Percentiles rank a stretch among this genome's conserved stretches.
Evolutionary conservation across 192 early-diverging fungal species (phyloP).

Genomic region (Coemansia sp.): DNA sequence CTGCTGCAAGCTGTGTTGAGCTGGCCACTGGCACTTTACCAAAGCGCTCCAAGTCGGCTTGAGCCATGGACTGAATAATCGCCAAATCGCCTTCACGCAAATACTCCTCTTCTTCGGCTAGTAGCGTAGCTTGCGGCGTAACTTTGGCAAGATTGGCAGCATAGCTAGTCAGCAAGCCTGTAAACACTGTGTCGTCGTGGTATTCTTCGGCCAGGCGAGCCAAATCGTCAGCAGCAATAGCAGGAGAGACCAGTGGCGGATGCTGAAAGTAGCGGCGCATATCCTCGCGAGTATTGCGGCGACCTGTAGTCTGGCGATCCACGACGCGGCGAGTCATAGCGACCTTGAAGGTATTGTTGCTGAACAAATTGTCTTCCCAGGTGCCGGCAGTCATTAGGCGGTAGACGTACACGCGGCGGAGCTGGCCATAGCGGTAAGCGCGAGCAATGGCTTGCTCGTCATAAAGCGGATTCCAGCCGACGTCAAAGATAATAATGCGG

Average conservation of each 20-base stretch:
- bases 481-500: conserved; percentile 72
- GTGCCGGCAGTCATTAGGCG: conserved; percentile 62
- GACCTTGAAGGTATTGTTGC: conserved; percentile 75
- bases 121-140: conserved; percentile 38
- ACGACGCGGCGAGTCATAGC: conserved; percentile 68
- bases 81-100: conserved; percentile 11
- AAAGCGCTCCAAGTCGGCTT: conserved; percentile 27
- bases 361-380: conserved; percentile 64
- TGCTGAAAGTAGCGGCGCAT: conserved; percentile 59
- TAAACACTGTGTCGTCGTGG: conserved; percentile 30
- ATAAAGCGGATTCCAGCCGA: conserved; percentile 80
- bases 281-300: conserved; percentile 47
- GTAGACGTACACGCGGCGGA: conserved; percentile 70
- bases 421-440: conserved; percentile 73
- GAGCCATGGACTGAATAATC: conserved; percentile 6
- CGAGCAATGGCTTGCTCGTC: conserved; percentile 79
- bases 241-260: conserved; percentile 16
- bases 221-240: neutral
- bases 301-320: conserved; percentile 62
- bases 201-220: conserved; percentile 10
- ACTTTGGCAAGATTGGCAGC: conserved; percentile 7
- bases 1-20: neutral
- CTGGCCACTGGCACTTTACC: conserved; percentile 12
- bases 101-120: conserved; percentile 41
- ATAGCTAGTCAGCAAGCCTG: conserved; percentile 11